Base-by-base conservation (phyloP, 1,284 basidiomycete species). In the Thelephora terrestris region DNA sequence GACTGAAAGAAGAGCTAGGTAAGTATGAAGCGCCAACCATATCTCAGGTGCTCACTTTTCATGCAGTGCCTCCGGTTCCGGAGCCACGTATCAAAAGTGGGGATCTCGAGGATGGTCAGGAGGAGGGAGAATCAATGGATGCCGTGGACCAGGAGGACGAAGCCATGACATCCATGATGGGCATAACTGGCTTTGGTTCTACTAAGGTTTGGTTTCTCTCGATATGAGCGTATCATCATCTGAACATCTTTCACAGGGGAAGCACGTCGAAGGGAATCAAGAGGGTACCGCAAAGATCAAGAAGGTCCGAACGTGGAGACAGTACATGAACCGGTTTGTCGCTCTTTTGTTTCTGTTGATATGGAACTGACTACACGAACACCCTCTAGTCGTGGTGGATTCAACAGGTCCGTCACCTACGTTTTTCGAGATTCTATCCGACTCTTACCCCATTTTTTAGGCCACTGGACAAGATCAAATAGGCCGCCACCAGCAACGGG, bases 271-370 rank as follows among this genome's bases (percentile, higher is more conserved):
- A 50, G 90, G 87, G 21, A 92, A 94, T 55, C 86, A 92, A 64
- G 80, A 85, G 54, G 92, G 92, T 29, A 61, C 56, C 2, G 78
- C 77, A 1, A 67, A 83, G 48, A 69, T 96, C 57, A 94, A 94
- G 75, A 91, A 93, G 68, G 78, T 83, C 54, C 75, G 94, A 48
- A 95, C 91, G 24, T 97, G 94, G 93, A 74, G 94, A 55, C 94
- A 97, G 67, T 94, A 94, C 64, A 94, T 94, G 91, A 94, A 94
- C 61, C 75, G 86, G 85, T 85, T 54, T 43, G 73, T 57, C 36
- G 37, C 50, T 40, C n/a, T 16, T 43, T 44, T 7, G 5, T 38
- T 10, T 52, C 43, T 23, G 24, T n/a, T 9, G 7, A 27, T 7
- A 6, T 17, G 27, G 32, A 4, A 37, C n/a, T 39, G 25, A 52